A percentile compares a stretch with the other conserved stretches of the same genome.
These are phyloP conservation scores for Calonectria multiphialidica DNA, from an alignment of 2,329 filamentous ascomycete species.

Conservation along the genomic window DNA sequence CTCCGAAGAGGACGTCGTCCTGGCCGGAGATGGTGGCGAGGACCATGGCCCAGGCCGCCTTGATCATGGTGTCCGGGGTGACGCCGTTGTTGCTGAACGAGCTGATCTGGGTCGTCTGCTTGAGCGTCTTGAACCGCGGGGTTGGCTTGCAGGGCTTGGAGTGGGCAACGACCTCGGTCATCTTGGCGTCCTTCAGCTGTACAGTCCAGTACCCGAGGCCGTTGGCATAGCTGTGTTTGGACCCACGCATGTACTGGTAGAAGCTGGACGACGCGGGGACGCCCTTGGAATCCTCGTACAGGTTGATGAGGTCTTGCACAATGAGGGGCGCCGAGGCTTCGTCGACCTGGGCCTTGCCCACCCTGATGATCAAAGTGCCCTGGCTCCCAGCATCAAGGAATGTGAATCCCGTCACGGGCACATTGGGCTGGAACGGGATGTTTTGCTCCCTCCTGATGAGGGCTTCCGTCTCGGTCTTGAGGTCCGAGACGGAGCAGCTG, in stretches of 20 bases:
- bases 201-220: slow-evolving; percentile 60
- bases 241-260: slow-evolving; percentile 60
- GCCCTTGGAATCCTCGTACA: slow-evolving; percentile 55
- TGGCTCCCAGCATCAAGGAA: slow-evolving; percentile 62
- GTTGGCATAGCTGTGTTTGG: slow-evolving; percentile 51
- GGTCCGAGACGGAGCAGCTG: slow-evolving; percentile 54
- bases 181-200: slow-evolving; percentile 57
- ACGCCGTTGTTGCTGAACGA: slow-evolving; percentile 58
- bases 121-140: slow-evolving; percentile 54
- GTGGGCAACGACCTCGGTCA: slow-evolving; percentile 60
- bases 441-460: slow-evolving; percentile 58
- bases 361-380: slow-evolving; percentile 60
- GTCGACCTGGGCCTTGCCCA: slow-evolving; percentile 64
- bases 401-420: slow-evolving; percentile 62
- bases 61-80: slow-evolving; percentile 65
- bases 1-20: slow-evolving; percentile 68
- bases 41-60: slow-evolving; percentile 69
- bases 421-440: slow-evolving; percentile 53
- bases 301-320: slow-evolving; percentile 60
- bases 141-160: slow-evolving; percentile 55
- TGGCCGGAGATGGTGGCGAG: slow-evolving; percentile 62
- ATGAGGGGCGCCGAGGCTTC: slow-evolving; percentile 58
- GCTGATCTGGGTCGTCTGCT: slow-evolving; percentile 54
- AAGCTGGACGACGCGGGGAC: slow-evolving; percentile 56
- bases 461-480: slow-evolving; percentile 54